Base-by-base conservation (phyloP, 768 basidiomycete genomes). In the Hygrocybe coccinea region DNA sequence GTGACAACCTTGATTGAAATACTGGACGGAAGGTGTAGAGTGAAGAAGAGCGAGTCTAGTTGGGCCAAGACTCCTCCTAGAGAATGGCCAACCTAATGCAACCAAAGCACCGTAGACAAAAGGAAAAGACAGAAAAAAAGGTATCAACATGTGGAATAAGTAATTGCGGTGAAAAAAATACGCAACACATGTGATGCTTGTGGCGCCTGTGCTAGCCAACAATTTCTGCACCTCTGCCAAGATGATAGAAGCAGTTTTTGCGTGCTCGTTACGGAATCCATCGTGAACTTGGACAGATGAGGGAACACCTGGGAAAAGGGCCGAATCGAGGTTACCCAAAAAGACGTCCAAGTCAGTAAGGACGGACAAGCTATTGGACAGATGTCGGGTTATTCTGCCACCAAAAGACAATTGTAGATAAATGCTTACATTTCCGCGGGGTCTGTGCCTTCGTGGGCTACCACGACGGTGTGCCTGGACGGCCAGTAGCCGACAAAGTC, bases 21-120 rank as follows among this genome's bases (percentile, higher is more conserved):
- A 10, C 71, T 65, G 2, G 70, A 69, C 45, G 74, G 68, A 36
- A 84, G 66, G 60, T 81, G 77, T 22, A 81, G 65, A 8, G 77
- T 77, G 19, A 86, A 73, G 60, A 77, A 84, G 37, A 85, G 71
- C 10, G 77, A 69, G 54, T 85, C 82, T 14, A 86, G 71, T 12
- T 85, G 71, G 4, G 81, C 69, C 50, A 85, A 66, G 1, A 82
- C 82, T 34, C 74, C 83, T 46, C 82, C 80, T 71, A 17, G 4
- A 35, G 36, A 54, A 51, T 51, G 54, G 7, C 50, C 50, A 22
- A 51, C 36, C 50, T 51, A 37, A 3, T 11, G n/a, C 17, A 21
- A 7, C 38, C 14, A 15, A 39, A 39, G 14, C 6, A 10, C n/a
- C n/a, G n/a, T n/a, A n/a, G n/a, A 22, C 14, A 55, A 21, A 39